Evolutionary conservation across 2,329 filamentous ascomycete genomes (phyloP).

Genomic region (Chaetomium olivaceum): DNA sequence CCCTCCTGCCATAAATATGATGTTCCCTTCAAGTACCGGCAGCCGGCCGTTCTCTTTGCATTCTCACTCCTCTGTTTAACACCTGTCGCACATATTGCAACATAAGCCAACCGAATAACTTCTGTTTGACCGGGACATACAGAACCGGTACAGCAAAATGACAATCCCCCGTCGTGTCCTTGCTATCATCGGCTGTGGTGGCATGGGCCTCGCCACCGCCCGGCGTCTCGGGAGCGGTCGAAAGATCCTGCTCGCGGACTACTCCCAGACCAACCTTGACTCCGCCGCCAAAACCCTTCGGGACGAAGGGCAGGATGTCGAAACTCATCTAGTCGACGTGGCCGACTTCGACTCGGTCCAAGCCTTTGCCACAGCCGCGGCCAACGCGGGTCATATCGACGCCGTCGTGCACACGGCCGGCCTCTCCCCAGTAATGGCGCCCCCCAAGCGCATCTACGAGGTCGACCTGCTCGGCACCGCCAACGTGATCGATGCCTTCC

Average conservation of each 20-base stretch:
- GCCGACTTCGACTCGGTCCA: conserved; percentile 25
- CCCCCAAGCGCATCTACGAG: conserved; percentile 26
- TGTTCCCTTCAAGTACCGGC: not conserved
- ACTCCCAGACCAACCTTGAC: conserved; percentile 25
- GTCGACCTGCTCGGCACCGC: conserved; percentile 33
- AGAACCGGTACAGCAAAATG: not conserved
- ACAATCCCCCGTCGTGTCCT: conserved; percentile 15
- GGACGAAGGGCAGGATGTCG: conserved; percentile 28
- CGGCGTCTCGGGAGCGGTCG: conserved; percentile 7
- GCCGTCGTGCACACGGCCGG: conserved; percentile 29
- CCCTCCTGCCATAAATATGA: no score
- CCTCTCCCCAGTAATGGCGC: conserved; percentile 28
- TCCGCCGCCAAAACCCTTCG: conserved; percentile 24
- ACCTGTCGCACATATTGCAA: not conserved
- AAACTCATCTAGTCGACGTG: conserved; percentile 28
- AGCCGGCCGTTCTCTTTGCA: not conserved
- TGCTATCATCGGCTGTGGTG: conserved; percentile 24
- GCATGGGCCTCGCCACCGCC: conserved; percentile 25
- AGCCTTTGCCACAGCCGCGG: conserved; percentile 23
- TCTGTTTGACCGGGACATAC: not conserved
- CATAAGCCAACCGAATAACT: not conserved
- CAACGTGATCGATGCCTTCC: conserved; percentile 33
- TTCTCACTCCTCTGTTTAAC: not conserved
- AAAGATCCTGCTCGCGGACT: conserved; percentile 21
- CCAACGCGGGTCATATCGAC: conserved; percentile 21